Base-by-base conservation (phyloP, 208 protist genomes). In the Crithidia bombi region DNA sequence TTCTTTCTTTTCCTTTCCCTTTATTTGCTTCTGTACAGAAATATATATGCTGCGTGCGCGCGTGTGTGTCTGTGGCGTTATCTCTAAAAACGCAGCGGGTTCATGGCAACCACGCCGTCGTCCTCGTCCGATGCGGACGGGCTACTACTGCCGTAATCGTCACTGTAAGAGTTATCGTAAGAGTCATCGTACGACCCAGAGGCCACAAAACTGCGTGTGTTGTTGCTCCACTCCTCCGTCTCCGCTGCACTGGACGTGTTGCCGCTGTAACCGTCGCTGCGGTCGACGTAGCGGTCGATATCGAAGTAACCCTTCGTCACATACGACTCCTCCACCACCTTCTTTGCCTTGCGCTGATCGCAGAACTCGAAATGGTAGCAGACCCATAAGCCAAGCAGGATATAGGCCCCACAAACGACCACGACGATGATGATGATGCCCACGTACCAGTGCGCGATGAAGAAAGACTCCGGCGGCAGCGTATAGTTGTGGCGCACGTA, bases 401-500 rank as follows among this genome's bases (percentile, higher is more conserved):
- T 61, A 61, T 83, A 83, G 3, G 58, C 33, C 9, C 51, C 36
- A 2, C 47, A 14, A 9, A 74, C 69, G 21, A 54, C 56, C 10
- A 83, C 38, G 9, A 79, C 68, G 19, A 83, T 52, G 35, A 78
- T 64, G 63, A 83, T 79, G 35, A 83, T 79, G 32, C 72, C 72
- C 0, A 78, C 61, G 62, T 78, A 83, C 78, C 78, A 83, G 59
- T 76, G 36, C 7, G 32, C 25, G 21, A 44, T 67, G 44, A 83
- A 75, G 51, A 83, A 79, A 5, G 65, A 26, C 15, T 55, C 19
- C 6, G 54, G 15, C 3, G 65, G 49, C 23, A 65, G 38, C 25
- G n/a, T 17, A 21, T 52, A 25, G 30, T 41, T 44, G 30, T 57
- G 23, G 26, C 68, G 78, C 32, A 52, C 5, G 39, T 79, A 70